Percentiles rank a stretch among this genome's conserved stretches.
Conservation (phyloP, 306 rosid genomes). For the Vicia faba region DNA sequence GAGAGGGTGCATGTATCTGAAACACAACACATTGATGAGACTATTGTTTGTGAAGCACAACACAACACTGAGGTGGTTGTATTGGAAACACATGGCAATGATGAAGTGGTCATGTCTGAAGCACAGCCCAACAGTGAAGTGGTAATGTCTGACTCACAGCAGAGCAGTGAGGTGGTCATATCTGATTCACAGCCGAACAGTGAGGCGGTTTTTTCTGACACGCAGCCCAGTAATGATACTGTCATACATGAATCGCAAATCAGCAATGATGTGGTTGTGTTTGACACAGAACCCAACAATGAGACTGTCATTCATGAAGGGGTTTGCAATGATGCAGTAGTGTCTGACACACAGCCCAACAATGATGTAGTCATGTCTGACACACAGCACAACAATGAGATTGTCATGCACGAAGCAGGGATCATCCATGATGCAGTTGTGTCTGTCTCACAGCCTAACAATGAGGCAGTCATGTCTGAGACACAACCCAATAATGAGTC, state of each 20-base stretch:
- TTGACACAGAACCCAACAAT: constrained; percentile 24
- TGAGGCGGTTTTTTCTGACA: too few species aligned
- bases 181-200: too few species aligned
- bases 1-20: constrained; percentile 1
- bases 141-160: constrained; percentile 12
- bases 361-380: constrained; percentile 31
- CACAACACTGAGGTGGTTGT: constrained; percentile 9
- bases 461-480: constrained; percentile 26
- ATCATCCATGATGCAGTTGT: background rate
- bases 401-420: constrained; percentile 1
- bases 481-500: constrained; percentile 3
- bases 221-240: too few species aligned
- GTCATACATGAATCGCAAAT: too few species aligned
- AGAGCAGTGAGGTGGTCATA: background rate
- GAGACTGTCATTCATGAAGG: background rate
- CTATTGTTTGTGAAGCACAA: constrained; percentile 27
- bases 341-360: constrained; percentile 6
- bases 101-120: constrained; percentile 27
- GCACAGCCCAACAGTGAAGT: constrained; percentile 28
- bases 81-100: background rate
- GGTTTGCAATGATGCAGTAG: background rate
- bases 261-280: constrained; percentile 6
- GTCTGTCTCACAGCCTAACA: background rate
- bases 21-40: background rate
- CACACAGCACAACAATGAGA: constrained; percentile 10